These are phyloP conservation scores for Fragaria iinumae DNA, from an alignment of 306 rosid genomes.

Conservation along the genomic window DNA sequence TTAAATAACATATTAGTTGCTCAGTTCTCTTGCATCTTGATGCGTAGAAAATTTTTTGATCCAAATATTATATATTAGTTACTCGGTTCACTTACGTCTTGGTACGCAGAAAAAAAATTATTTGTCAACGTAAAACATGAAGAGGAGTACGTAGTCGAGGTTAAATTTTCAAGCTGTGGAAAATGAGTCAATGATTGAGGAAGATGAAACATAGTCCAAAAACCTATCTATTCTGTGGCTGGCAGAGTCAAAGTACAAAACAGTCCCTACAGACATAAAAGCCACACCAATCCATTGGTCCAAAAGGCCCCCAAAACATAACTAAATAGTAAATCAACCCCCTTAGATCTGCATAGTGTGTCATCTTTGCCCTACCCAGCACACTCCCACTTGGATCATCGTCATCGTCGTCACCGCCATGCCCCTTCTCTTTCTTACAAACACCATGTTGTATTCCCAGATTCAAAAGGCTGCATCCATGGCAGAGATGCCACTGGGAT, in stretches of 20 bases:
- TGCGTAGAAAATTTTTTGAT: too few relatives aligned
- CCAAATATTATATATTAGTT: too few relatives aligned
- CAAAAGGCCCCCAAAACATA: slow-evolving; percentile 9
- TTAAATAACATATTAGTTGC: too few relatives aligned
- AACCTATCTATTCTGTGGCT: slow-evolving; percentile 1
- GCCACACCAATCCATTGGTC: slow-evolving; percentile 13
- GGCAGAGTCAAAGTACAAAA: not conserved
- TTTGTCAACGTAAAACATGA: too few relatives aligned
- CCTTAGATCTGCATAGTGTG: not conserved
- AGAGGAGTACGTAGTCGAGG: too few relatives aligned
- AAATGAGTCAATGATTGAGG: not conserved
- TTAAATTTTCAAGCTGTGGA: not conserved
- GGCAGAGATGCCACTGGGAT: slow-evolving; percentile 1
- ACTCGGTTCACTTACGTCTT: too few relatives aligned
- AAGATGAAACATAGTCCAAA: not conserved
- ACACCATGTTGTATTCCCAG: not conserved
- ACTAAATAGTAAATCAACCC: not conserved
- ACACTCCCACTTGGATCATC: not conserved
- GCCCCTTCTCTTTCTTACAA: not conserved
- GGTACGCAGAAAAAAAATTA: too few relatives aligned
- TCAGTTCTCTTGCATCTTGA: too few relatives aligned
- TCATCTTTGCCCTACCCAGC: not conserved
- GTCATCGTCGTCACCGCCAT: too few relatives aligned
- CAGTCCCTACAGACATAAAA: slow-evolving; percentile 17
- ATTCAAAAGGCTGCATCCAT: not conserved